Conservation (phyloP, 495 filamentous ascomycete species). For the Jackrogersella minutella region DNA sequence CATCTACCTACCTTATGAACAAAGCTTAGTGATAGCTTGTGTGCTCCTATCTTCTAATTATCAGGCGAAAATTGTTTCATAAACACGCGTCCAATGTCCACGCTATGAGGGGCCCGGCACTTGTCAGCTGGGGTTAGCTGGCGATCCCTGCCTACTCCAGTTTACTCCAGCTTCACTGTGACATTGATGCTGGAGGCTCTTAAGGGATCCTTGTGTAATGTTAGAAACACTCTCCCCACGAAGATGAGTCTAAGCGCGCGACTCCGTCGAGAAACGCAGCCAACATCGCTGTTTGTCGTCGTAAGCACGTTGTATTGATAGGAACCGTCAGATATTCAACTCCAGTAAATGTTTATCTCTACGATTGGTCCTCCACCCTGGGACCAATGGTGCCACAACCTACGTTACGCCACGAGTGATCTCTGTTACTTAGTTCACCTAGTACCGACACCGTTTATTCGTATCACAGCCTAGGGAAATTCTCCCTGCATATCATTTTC, state of each 20-base stretch:
- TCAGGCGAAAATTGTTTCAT: conserved; percentile 32
- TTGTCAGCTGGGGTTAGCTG: conserved; percentile 2
- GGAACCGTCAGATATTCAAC: background rate
- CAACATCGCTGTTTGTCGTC: conserved; percentile 9
- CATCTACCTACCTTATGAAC: background rate
- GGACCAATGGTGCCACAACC: background rate
- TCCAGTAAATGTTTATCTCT: background rate
- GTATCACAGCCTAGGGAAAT: conserved; percentile 7
- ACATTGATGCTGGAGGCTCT: conserved; percentile 37
- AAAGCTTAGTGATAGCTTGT: background rate
- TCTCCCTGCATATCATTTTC: conserved; percentile 2
- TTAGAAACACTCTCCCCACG: conserved; percentile 27
- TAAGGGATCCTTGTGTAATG: conserved; percentile 10
- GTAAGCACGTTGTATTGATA: conserved; percentile 25
- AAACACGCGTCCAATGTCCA: conserved; percentile 19
- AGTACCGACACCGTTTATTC: background rate
- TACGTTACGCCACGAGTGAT: background rate
- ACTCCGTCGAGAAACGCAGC: background rate
- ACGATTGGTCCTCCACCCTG: background rate
- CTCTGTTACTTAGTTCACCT: background rate
- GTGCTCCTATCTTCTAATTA: conserved; percentile 6
- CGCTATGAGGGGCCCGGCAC: conserved; percentile 7
- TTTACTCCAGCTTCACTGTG: conserved; percentile 10
- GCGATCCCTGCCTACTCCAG: conserved; percentile 21
- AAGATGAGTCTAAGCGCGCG: conserved; percentile 27